Conservation (phyloP, 148 eudicot species). For the Camellia sinensis region DNA sequence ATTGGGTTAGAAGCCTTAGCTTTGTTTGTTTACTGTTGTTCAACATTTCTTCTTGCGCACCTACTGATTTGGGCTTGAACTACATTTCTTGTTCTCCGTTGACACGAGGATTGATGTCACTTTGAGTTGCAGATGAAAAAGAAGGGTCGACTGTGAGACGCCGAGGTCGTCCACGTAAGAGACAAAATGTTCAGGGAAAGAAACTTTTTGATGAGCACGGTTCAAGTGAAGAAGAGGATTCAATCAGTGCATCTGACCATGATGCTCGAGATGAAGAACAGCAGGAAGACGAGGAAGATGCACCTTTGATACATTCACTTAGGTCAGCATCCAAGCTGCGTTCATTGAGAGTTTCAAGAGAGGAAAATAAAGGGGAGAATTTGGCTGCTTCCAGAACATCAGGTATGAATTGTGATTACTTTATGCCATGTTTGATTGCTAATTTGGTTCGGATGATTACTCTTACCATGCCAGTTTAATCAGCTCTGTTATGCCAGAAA, state of each 20-base stretch:
- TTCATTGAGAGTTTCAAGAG: slow-evolving; percentile 49
- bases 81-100: background rate
- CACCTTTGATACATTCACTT: slow-evolving; percentile 66
- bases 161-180: slow-evolving; percentile 75
- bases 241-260: slow-evolving; percentile 71
- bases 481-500: background rate
- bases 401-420: slow-evolving; percentile 30
- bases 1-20: too few relatives aligned
- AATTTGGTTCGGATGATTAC: background rate
- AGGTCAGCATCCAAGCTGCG: slow-evolving; percentile 71
- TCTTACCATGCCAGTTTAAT: background rate
- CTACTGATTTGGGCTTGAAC: background rate
- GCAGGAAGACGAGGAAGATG: slow-evolving; percentile 70
- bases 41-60: background rate
- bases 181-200: slow-evolving; percentile 60
- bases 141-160: slow-evolving; percentile 63
- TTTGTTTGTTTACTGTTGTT: background rate
- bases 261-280: slow-evolving; percentile 65
- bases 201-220: slow-evolving; percentile 78
- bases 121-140: slow-evolving; percentile 55
- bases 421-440: background rate
- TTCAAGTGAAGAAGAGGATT: slow-evolving; percentile 91
- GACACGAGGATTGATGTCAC: slow-evolving; percentile 22
- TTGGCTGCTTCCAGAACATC: slow-evolving; percentile 44
- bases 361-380: slow-evolving; percentile 33